Percentiles rank a stretch among this genome's conserved stretches.
Conservation (phyloP, 228 moss, liverwort and hornwort genomes). For the Sphagnum fallax region DNA sequence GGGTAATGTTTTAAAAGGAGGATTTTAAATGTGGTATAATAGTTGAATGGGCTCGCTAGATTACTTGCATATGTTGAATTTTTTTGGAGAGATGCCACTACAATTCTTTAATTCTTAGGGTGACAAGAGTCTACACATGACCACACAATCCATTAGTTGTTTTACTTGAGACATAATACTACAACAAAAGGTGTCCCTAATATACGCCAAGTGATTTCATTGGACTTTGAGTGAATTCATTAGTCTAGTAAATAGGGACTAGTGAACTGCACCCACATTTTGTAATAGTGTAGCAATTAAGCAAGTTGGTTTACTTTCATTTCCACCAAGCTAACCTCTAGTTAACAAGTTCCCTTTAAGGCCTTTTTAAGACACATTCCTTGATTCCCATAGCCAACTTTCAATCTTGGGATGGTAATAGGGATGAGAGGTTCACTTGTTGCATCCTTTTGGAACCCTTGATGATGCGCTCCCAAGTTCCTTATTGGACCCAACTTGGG, state of each 20-base stretch:
- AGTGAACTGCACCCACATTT: neutral
- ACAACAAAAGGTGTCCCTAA: too few relatives aligned
- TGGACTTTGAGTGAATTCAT: too few relatives aligned
- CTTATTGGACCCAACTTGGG: too few relatives aligned
- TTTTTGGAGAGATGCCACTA: slow-evolving; percentile 70
- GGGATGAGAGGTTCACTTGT: slow-evolving; percentile 69
- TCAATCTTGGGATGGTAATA: slow-evolving; percentile 39
- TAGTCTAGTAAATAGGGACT: neutral
- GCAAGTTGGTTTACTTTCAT: slow-evolving; percentile 55
- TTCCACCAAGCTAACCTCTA: slow-evolving; percentile 76
- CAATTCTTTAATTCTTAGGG: slow-evolving; percentile 72
- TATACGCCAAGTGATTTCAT: too few relatives aligned
- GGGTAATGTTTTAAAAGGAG: too few relatives aligned
- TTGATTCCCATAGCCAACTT: slow-evolving; percentile 57
- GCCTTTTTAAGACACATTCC: slow-evolving; percentile 31
- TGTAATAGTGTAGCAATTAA: neutral
- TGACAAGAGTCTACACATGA: slow-evolving; percentile 79
- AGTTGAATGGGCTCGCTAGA: too few relatives aligned
- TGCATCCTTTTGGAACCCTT: slow-evolving; percentile 62
- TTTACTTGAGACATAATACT: too few relatives aligned
- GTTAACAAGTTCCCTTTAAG: slow-evolving; percentile 49
- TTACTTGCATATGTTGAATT: slow-evolving; percentile 80
- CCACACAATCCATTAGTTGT: too few relatives aligned
- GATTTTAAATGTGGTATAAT: neutral
- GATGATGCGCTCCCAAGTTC: too few relatives aligned